Evolutionary conservation across 139 green algal genomes (phyloP).

Genomic region (Diplosphaera chodatii): DNA sequence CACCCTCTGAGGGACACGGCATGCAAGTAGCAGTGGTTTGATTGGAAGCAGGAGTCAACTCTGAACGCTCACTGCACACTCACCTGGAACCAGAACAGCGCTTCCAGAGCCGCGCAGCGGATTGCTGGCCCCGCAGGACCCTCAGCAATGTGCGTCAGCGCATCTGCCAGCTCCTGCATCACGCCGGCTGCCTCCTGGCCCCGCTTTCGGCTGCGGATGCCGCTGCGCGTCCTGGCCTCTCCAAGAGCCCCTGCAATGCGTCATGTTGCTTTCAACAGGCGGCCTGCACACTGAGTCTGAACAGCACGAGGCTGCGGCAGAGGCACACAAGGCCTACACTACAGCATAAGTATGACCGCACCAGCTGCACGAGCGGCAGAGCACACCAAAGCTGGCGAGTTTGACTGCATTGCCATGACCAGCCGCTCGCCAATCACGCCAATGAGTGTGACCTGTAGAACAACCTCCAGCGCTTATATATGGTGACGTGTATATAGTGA

Average conservation of each 20-base stretch:
- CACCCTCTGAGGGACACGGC: too few relatives aligned
- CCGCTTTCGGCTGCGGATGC: not conserved
- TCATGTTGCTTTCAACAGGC: too few relatives aligned
- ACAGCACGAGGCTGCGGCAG: too few relatives aligned
- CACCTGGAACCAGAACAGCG: conserved; percentile 49
- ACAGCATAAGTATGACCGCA: too few relatives aligned
- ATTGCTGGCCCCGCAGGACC: conserved; percentile 16
- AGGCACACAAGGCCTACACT: too few relatives aligned
- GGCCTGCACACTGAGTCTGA: too few relatives aligned
- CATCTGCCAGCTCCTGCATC: conserved; percentile 8
- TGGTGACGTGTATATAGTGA: too few relatives aligned
- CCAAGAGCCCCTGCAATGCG: conserved; percentile 10
- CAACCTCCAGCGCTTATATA: too few relatives aligned
- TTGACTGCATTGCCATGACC: conserved; percentile 27
- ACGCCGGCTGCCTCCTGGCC: not conserved
- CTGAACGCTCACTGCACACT: too few relatives aligned
- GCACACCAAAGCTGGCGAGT: conserved; percentile 11
- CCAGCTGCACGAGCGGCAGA: conserved; percentile 12
- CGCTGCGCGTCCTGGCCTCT: conserved; percentile 4
- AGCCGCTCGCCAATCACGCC: conserved; percentile 31
- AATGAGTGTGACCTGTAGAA: conserved; percentile 20
- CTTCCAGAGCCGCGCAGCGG: conserved; percentile 41
- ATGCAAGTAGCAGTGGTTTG: too few relatives aligned
- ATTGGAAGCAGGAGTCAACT: too few relatives aligned
- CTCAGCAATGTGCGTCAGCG: conserved; percentile 23